phyloP scores from a whole-genome alignment of 495 filamentous ascomycete genomes.

The Hypoxylon rickii region DNA sequence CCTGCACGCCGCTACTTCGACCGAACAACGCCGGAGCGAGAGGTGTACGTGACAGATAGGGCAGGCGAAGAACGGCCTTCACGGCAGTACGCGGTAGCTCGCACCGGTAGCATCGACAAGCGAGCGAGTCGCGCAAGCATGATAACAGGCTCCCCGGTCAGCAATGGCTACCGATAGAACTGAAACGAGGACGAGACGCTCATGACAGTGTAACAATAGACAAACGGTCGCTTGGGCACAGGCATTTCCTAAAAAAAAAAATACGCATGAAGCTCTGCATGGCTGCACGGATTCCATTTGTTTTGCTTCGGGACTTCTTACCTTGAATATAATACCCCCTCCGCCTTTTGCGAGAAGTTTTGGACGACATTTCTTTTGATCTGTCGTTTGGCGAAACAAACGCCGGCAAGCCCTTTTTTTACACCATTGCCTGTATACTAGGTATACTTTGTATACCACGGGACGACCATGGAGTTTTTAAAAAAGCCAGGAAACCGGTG shows the following conservation, averaged over 20 bases:
- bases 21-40: constrained; percentile 46
- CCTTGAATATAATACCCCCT: constrained; percentile 23
- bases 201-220: constrained; percentile 39
- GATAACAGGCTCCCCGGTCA: constrained; percentile 35
- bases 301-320: constrained; percentile 7
- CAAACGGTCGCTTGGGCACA: constrained; percentile 25
- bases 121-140: constrained; percentile 43
- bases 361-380: not conserved
- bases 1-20: constrained; percentile 54
- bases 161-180: constrained; percentile 29
- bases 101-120: constrained; percentile 47
- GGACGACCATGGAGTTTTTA: constrained; percentile 17
- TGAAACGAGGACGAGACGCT: constrained; percentile 33
- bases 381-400: constrained; percentile 8
- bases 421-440: constrained; percentile 20
- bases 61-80: constrained; percentile 47
- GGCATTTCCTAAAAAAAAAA: constrained; percentile 4
- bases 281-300: constrained; percentile 24
- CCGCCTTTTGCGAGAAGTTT: constrained; percentile 19
- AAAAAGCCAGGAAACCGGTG: constrained; percentile 5
- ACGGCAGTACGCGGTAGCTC: constrained; percentile 47
- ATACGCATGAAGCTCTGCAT: constrained; percentile 28
- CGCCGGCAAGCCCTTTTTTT: constrained; percentile 4
- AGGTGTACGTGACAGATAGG: constrained; percentile 43
- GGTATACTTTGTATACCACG: too few relatives aligned